Evolutionary conservation across 768 basidiomycete genomes (phyloP), one percentile per base, ranked within the genome.

Genomic region (Royoungia palumana): DNA sequence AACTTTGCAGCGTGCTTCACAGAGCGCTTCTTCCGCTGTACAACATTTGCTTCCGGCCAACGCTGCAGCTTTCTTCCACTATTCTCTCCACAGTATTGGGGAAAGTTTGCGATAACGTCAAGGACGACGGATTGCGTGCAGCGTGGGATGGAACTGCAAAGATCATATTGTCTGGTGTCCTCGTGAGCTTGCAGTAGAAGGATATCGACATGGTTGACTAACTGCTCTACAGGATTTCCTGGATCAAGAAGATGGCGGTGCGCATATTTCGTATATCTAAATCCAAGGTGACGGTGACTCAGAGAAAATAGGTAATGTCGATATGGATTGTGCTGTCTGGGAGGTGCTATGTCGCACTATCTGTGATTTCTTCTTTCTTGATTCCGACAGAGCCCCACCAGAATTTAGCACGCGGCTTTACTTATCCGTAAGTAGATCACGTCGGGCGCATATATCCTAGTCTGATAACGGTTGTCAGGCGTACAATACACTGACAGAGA

Each of bases 401-500:
- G 54, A 46, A 35, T 59, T 67, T 39, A 64, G 64, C 46, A 43
- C 58, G 25, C 53, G 40, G 13, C 58, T 68, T 35, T 59, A 50
- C 30, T 53, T 62, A 49, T 56, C 60, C 9, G 67, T 68, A 20
- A 49, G 60, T 40, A 21, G 12, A 30, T 35, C 47, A n/a, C 46
- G 22, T 34, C 41, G 21, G 47, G 20, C 24, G 59, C 46, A 60
- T 68, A 56, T 64, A 73, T 70, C 21, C 34, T 36, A 44, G 50
- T 49, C 51, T 43, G 57, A 63, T 21, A 50, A 48, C n/a, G 46
- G 16, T 51, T 44, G 40, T 21, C 46, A 85, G 83, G 75, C 76
- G 11, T 83, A 77, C 63, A 74, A 71, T 50, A 60, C 80, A 3
- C 66, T 86, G 10, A 74, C 70, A 12, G 82, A 82, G 45, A 71